Evolutionary conservation across 148 eudicot species (phyloP).

Genomic region (Diospyros kaki): DNA sequence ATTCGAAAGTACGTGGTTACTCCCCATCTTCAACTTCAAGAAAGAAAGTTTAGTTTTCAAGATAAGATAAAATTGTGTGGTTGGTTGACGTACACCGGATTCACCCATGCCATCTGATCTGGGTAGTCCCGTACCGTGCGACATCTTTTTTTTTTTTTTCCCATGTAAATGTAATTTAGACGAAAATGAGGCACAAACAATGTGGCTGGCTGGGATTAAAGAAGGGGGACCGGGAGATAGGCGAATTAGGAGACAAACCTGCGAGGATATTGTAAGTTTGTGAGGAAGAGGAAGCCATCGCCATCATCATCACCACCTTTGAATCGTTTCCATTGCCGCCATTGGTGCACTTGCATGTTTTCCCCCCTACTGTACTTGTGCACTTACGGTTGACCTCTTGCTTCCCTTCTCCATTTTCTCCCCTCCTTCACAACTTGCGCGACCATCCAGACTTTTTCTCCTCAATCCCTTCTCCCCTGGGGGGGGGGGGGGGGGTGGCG

Average conservation of each 20-base stretch:
- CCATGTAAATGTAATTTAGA: neutral
- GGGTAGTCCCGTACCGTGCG: too few relatives aligned
- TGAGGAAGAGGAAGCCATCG: neutral
- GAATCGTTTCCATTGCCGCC: neutral
- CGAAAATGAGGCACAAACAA: neutral
- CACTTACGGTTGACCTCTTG: constrained; percentile 11
- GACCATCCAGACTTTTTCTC: neutral
- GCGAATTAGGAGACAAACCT: neutral
- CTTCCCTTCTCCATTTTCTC: neutral
- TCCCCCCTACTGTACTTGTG: neutral
- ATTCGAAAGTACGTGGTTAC: too few relatives aligned
- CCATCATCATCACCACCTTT: neutral
- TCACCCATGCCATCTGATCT: too few relatives aligned
- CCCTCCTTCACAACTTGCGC: too few relatives aligned
- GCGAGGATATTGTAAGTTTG: neutral
- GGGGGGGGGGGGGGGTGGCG: too few relatives aligned
- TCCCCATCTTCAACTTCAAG: too few relatives aligned
- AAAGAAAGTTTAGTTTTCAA: too few relatives aligned
- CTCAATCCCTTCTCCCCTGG: neutral
- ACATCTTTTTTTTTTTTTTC: too few relatives aligned
- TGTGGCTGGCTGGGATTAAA: neutral
- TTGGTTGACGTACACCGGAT: too few relatives aligned
- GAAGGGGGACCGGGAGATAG: neutral
- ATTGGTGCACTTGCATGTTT: neutral
- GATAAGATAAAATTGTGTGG: too few relatives aligned